phyloP scores from a whole-genome alignment of 2,329 filamentous ascomycete genomes.

The Claviceps pusilla region DNA sequence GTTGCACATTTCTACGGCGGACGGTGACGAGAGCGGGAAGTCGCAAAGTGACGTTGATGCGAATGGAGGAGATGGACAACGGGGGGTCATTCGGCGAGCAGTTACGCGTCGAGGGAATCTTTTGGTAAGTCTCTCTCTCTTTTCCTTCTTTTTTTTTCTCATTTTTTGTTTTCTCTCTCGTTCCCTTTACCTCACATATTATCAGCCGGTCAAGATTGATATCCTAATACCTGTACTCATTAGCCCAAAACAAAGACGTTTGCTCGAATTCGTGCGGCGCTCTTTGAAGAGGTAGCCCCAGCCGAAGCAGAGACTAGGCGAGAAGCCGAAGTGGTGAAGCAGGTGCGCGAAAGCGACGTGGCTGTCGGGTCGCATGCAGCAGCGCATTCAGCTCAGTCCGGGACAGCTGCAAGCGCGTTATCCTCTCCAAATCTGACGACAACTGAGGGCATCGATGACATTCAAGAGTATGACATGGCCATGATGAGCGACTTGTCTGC shows the following conservation, averaged over 20 bases:
- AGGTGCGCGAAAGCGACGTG: conserved; percentile 80
- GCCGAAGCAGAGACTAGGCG: conserved; percentile 77
- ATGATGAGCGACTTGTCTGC: conserved; percentile 42
- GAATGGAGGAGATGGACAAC: conserved; percentile 39
- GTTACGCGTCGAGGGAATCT: conserved; percentile 83
- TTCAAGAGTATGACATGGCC: conserved; percentile 54
- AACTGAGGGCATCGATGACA: conserved; percentile 51
- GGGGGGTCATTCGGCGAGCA: conserved; percentile 64
- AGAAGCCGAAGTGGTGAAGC: conserved; percentile 89
- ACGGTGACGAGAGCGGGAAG: conserved; percentile 45
- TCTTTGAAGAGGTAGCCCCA: conserved; percentile 76
- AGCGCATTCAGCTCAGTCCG: conserved; percentile 26
- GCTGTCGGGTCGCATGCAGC: conserved; percentile 35
- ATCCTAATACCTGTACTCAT: not conserved
- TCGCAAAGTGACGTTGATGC: conserved; percentile 48
- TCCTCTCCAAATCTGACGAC: conserved; percentile 56
- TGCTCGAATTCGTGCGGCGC: conserved; percentile 75
- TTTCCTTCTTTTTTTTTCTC: no score
- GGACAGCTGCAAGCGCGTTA: conserved; percentile 40
- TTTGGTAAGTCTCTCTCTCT: conserved; percentile 38
- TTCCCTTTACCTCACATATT: no score
- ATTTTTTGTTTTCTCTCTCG: no score
- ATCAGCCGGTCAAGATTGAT: not conserved
- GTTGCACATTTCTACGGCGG: conserved; percentile 65
- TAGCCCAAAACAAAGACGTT: conserved; percentile 95